phyloP scores from a whole-genome alignment of 2,329 filamentous ascomycete species.

The Exophiala oligosperma region DNA sequence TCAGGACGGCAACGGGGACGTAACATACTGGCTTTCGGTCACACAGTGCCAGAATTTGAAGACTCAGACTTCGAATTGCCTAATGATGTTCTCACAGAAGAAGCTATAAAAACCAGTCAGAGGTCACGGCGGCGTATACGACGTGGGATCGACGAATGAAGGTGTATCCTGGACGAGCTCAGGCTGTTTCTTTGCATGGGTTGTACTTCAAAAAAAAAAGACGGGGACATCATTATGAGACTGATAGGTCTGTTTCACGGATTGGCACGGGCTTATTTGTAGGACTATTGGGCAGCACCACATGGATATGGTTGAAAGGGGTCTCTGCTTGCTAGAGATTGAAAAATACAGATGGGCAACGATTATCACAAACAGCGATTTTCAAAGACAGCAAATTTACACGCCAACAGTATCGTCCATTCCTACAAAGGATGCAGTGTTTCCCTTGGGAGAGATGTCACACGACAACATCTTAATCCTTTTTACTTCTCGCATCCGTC shows the following conservation, averaged over 20 bases:
- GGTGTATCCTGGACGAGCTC: background rate
- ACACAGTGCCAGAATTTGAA: conserved; percentile 70
- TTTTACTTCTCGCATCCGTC: too few species aligned
- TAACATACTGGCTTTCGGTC: conserved; percentile 76
- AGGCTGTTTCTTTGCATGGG: background rate
- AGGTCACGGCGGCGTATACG: conserved; percentile 29
- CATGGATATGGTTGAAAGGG: background rate
- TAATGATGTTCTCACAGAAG: conserved; percentile 52
- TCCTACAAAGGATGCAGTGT: too few species aligned
- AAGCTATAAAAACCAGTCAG: conserved; percentile 43
- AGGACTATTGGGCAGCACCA: background rate
- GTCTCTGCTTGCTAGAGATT: too few species aligned
- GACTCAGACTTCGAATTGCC: conserved; percentile 76
- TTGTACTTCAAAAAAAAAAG: background rate
- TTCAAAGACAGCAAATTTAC: too few species aligned
- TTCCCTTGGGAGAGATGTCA: too few species aligned
- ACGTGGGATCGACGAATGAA: conserved; percentile 21
- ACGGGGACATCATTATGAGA: background rate
- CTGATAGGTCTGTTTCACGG: background rate
- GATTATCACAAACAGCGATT: too few species aligned
- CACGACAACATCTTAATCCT: too few species aligned
- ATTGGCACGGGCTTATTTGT: background rate
- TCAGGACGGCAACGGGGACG: conserved; percentile 69
- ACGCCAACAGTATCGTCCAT: too few species aligned
- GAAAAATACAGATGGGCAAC: too few species aligned